Conservation (phyloP, 1,139 yeast species). For the Candida tunisiensis region DNA sequence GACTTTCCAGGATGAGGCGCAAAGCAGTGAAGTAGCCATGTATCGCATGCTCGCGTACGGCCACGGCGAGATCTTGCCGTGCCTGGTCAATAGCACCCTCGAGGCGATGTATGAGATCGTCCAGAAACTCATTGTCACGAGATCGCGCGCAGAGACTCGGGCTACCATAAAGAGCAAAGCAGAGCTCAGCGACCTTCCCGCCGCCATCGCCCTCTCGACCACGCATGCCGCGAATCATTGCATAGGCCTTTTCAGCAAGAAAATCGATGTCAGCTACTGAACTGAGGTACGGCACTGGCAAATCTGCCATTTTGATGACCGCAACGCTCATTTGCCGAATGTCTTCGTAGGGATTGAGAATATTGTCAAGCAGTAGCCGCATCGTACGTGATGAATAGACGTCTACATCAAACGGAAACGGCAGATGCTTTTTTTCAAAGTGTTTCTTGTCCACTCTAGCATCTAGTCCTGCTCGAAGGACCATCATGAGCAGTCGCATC, state of each 20-base stretch:
- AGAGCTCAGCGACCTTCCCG: conserved; percentile 42
- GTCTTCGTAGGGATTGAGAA: conserved; percentile 62
- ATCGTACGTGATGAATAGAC: conserved; percentile 26
- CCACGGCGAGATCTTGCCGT: conserved; percentile 19
- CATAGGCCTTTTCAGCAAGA: conserved; percentile 23
- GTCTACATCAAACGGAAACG: conserved; percentile 28
- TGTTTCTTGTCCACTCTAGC: conserved; percentile 19
- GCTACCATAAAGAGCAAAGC: conserved; percentile 14
- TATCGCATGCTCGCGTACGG: conserved; percentile 31
- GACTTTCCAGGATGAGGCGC: conserved; percentile 26
- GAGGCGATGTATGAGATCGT: conserved; percentile 18
- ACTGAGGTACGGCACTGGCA: conserved; percentile 12
- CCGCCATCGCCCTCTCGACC: conserved; percentile 77
- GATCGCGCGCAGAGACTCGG: background rate
- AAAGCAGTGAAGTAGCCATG: conserved; percentile 54
- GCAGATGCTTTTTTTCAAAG: conserved; percentile 23
- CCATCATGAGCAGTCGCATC: conserved; percentile 28
- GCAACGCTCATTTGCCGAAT: conserved; percentile 37
- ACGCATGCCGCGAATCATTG: conserved; percentile 34
- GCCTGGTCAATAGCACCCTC: conserved; percentile 17
- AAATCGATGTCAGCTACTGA: conserved; percentile 11
- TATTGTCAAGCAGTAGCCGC: conserved; percentile 37
- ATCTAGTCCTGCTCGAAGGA: conserved; percentile 45
- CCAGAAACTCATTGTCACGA: conserved; percentile 16
- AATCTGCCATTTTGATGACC: conserved; percentile 34